Evolutionary conservation across 148 eudicot genomes (phyloP), one percentile per base, ranked within the genome.

Genomic region (Silene uniflora): DNA sequence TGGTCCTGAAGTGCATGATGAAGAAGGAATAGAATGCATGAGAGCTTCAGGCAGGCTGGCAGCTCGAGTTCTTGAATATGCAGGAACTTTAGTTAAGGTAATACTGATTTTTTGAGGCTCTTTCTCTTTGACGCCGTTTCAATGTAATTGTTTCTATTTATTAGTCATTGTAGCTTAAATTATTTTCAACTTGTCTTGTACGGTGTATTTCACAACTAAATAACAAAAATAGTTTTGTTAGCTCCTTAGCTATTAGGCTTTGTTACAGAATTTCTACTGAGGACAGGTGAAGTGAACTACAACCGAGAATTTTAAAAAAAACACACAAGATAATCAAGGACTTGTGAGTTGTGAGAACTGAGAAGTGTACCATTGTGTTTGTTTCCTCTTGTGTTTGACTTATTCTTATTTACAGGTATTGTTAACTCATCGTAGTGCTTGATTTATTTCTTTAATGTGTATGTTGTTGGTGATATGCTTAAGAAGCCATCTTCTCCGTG

Each of bases 51-150:
- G 99, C 25, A 87, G 79, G 85, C 90, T 95, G 77, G 99, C 99
- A 25, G 99, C 99, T 0, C 91, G 78, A 78, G 98, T 95, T 87
- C 99, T 90, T 79, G 84, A 92, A 81, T 83, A 92, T 87, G 99
- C 99, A n/a, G 99, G 99, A 77, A 90, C 97, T 62, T 88, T 95
- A 77, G 98, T 92, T 68, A 95, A 90, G 98, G 97, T 95, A 83
- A 75, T 9, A 46, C 58, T 73, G 29, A 16, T 52, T 13, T 13
- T 16, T 22, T 69, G 2, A 63, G 55, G 55, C 49, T 72, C 22
- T 59, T 60, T 47, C 10, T 58, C 44, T 68, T 74, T 66, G 19
- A 19, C 49, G 25, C 35, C 2, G 2, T 32, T 32, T 32, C 29
- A 27, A 27, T 32, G 32, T 29, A 29, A 29, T 29, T 29, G 35